Evolutionary conservation across 495 filamentous ascomycete genomes (phyloP), one percentile per base, ranked within the genome.

Genomic region (Mycothermus thermophilus): DNA sequence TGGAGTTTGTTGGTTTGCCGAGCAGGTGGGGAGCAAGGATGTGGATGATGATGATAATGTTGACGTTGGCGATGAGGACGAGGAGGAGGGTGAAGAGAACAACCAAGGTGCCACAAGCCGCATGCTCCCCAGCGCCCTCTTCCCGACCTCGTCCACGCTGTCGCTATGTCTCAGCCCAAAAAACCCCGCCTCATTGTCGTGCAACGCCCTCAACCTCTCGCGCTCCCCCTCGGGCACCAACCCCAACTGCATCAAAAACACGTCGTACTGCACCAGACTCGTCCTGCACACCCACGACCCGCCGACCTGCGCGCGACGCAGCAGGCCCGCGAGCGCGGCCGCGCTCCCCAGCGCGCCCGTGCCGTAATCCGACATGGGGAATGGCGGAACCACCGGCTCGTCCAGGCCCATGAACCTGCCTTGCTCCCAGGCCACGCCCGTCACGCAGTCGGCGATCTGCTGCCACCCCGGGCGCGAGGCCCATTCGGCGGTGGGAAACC

Each of bases 311-410:
- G 75, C 74, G 16, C 77, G 71, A 36, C 66, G 60, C 40, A 67
- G 75, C 11, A 83, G 66, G 17, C 75, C 77, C 0, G 63, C 62
- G 29, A 81, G 59, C 4, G 75, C 77, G 18, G 74, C 73, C 40
- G 78, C 67, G 18, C 69, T 68, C 14, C 77, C 77, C 57, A 79
- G 71, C 42, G 50, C 62, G 3, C 72, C 80, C 2, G 80, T 83
- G 19, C 80, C 75, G 53, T 88, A 85, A 57, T 85, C 81, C 24
- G 75, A 81, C 62, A 82, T 84, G 15, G 80, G 82, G 55, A 84
- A 85, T 0, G 79, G 79, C 30, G 80, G 81, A 0, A 84, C 72
- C n/a, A 83, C 70, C 3, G 80, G 80, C 41, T 75, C 73, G 8
- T 67, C 47, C 8, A 73, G 57, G 8, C 77, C 77, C 77, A 86